phyloP scores from a whole-genome alignment of 176 grass and related monocot species.

The Poa pratensis region DNA sequence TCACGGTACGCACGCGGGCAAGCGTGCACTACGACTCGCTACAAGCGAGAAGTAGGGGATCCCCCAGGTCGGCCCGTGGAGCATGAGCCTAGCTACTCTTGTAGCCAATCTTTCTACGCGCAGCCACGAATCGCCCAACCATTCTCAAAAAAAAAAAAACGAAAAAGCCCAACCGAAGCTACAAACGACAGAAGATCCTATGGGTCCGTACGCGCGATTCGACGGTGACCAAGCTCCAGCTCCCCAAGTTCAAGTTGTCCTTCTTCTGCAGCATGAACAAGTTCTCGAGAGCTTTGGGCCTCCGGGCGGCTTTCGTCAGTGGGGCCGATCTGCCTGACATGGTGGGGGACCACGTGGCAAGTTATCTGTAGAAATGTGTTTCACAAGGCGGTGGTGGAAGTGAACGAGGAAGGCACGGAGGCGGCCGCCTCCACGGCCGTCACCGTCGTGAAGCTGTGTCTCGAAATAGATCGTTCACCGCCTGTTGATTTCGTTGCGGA shows the following conservation, averaged over 20 bases:
- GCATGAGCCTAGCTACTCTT: no score
- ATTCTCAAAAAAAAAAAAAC: no score
- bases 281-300: background rate
- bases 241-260: conserved; percentile 17
- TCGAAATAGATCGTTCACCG: background rate
- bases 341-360: background rate
- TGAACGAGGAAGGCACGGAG: conserved; percentile 6
- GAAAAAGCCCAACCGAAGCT: no score
- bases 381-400: background rate
- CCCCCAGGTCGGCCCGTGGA: no score
- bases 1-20: no score
- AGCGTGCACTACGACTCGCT: no score
- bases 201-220: no score
- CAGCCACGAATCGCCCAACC: no score
- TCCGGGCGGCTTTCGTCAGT: background rate
- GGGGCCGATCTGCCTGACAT: background rate
- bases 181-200: no score
- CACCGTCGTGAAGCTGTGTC: no score
- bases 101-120: no score
- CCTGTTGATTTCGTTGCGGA: background rate
- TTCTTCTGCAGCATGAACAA: background rate
- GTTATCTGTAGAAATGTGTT: background rate
- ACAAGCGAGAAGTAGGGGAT: no score
- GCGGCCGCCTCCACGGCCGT: background rate
- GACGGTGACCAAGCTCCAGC: background rate